Base-by-base conservation (phyloP, 495 filamentous ascomycete genomes). In the Xylaria flabelliformis region DNA sequence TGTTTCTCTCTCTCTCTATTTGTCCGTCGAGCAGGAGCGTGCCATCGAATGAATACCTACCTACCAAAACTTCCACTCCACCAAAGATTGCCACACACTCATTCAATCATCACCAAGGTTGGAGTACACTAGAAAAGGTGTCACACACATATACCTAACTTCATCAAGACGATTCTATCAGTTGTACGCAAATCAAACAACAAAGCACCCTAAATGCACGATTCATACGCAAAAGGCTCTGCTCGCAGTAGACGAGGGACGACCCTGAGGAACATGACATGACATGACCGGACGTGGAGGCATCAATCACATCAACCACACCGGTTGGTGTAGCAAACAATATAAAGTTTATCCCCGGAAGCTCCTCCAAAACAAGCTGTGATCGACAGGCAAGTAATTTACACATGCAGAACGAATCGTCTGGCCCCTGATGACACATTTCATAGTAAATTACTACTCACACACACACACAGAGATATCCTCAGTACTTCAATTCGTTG, bases 331-430 rank as follows among this genome's bases (percentile, higher is more conserved):
- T 36, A 59, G 62, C 24, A 26, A 46, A 42, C 41, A 50, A 65
- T 65, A 50, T 46, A 21, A 65, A 29, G 24, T 65, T 46, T 65
- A n/a, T 34, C 34, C 34, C 12, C 44, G 64, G 64, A 67, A 12
- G 46, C 32, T 36, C 19, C 17, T 61, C 64, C 64, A 36, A 53
- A 67, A 51, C 63, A 46, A 67, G 64, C 44, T 24, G 26, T 36
- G 64, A 67, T 67, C 64, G 46, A 53, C 64, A 67, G 17, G 53
- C 44, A 17, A 26, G 29, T 32, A 51, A 67, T 36, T 8, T 67
- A 36, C 7, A 39, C 32, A 10, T 39, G 39, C 17, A 36, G 34
- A 56, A 56, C 53, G 53, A 56, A 56, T 56, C 24, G 26, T 56
- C 53, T 56, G 29, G 53, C 12, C 53, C 51, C 53, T 56, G 53